These are phyloP conservation scores for Ananas comosus DNA, from an alignment of 176 grass and related monocot genomes.

Conservation along the genomic window DNA sequence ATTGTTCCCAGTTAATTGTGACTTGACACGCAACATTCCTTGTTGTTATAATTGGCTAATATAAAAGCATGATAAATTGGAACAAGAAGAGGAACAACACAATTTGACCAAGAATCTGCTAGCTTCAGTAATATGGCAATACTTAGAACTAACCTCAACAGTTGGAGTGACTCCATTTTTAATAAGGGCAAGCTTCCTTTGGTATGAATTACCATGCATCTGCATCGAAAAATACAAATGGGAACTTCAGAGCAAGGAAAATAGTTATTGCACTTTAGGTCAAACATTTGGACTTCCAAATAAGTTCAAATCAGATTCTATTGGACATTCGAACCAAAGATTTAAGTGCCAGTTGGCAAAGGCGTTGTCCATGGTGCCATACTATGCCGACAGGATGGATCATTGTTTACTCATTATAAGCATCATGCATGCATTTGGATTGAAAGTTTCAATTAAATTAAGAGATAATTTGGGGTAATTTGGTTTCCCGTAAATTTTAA, in stretches of 20 bases:
- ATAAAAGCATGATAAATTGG: neutral
- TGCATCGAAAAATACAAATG: constrained; percentile 26
- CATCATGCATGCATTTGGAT: too few relatives aligned
- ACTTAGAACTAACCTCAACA: constrained; percentile 5
- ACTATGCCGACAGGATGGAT: neutral
- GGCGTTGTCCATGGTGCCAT: too few relatives aligned
- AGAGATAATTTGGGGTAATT: too few relatives aligned
- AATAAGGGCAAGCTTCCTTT: constrained; percentile 53
- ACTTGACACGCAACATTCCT: too few relatives aligned
- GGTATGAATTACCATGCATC: constrained; percentile 80
- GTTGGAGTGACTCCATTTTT: constrained; percentile 9
- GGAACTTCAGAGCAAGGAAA: constrained; percentile 3
- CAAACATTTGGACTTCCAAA: too few relatives aligned
- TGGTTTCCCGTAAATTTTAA: too few relatives aligned
- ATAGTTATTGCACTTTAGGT: neutral
- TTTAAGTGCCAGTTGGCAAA: too few relatives aligned
- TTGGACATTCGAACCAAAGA: too few relatives aligned
- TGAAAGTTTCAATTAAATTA: too few relatives aligned
- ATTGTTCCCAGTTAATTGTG: too few relatives aligned
- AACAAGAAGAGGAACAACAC: neutral
- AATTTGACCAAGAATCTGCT: neutral
- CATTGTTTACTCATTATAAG: neutral
- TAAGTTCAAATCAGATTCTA: too few relatives aligned
- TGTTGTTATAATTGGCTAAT: too few relatives aligned
- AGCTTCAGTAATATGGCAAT: neutral